Evolutionary conservation across 2,329 filamentous ascomycete species (phyloP), one percentile per base, ranked within the genome.

Genomic region (Calonectria pseudoturangicola): DNA sequence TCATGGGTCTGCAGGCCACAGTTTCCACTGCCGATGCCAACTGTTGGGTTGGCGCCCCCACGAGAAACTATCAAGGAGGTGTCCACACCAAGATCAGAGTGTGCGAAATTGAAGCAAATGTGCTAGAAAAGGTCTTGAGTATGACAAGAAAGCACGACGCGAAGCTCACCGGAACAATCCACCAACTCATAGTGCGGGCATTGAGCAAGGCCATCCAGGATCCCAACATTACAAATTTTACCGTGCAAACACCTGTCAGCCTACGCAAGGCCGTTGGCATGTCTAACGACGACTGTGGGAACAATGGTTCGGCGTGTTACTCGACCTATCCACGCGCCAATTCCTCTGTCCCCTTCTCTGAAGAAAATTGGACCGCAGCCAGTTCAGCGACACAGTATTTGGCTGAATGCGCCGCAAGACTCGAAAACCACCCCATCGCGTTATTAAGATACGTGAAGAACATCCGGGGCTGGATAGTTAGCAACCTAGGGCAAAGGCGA

Each of bases 161-260:
- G n/a, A 80, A 72, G 30, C 8, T 80, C 3, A 76, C 79, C 7
- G 76, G 72, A 8, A 58, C 72, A 6, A 54, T 78, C 13, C 71
- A 78, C 12, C 70, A 79, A 25, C 30, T 80, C 50, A 74, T 80
- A 30, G 66, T 65, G 2, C 72, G 79, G 1, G 79, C 75, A 8
- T 27, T 80, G 25, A 79, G 79, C 66, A 72, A 73, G 13, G 70
- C 41, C 2, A 27, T 80, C 3, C 63, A 28, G 0, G 73, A 76
- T 27, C 39, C 70, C 3, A 70, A 64, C 4, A 39, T 79, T n/a
- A 79, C 77, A 13, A 76, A 80, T 1, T 80, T 80, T 15, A 72
- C 78, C 9, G 71, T 73, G 3, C 75, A 76, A 43, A 80, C 79
- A 5, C 69, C 79, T 4, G 50, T 79, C 13, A 80, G 80, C 45